phyloP scores from a whole-genome alignment of 2,329 filamentous ascomycete species.

The Periglandula ipomoeae region DNA sequence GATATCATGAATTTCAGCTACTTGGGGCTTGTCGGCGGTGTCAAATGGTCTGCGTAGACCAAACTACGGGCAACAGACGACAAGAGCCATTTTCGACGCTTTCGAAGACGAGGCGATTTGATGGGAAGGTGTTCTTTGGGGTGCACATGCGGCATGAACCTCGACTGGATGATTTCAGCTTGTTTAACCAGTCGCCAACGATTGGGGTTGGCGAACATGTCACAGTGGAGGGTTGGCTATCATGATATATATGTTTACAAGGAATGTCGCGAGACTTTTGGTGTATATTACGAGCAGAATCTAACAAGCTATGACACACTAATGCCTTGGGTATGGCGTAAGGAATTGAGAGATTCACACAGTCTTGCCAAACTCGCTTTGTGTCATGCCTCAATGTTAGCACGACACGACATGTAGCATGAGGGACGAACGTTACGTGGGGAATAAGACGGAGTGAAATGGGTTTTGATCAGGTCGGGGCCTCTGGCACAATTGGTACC shows the following conservation, averaged over 20 bases:
- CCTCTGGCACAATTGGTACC: too few species aligned
- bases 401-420: too few species aligned
- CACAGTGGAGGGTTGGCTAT: slow-evolving; percentile 12
- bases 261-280: not conserved
- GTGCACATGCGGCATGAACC: slow-evolving; percentile 58
- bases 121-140: slow-evolving; percentile 84
- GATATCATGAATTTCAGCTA: slow-evolving; percentile 54
- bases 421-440: too few species aligned
- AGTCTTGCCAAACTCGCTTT: too few species aligned
- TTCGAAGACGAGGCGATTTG: slow-evolving; percentile 73
- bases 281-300: not conserved
- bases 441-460: too few species aligned
- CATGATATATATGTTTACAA: slow-evolving; percentile 3
- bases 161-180: slow-evolving; percentile 2
- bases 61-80: slow-evolving; percentile 65
- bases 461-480: too few species aligned
- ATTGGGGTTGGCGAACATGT: slow-evolving; percentile 42
- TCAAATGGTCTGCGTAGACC: slow-evolving; percentile 94
- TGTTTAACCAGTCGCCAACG: slow-evolving; percentile 23
- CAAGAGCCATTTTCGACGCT: slow-evolving; percentile 85
- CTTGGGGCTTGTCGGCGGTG: slow-evolving; percentile 81
- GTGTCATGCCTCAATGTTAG: too few species aligned
- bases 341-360: too few species aligned
- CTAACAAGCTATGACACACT: too few species aligned
- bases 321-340: too few species aligned